These are phyloP conservation scores for Ophioceras dolichostomum DNA, from an alignment of 2,329 filamentous ascomycete species.

Conservation along the genomic window DNA sequence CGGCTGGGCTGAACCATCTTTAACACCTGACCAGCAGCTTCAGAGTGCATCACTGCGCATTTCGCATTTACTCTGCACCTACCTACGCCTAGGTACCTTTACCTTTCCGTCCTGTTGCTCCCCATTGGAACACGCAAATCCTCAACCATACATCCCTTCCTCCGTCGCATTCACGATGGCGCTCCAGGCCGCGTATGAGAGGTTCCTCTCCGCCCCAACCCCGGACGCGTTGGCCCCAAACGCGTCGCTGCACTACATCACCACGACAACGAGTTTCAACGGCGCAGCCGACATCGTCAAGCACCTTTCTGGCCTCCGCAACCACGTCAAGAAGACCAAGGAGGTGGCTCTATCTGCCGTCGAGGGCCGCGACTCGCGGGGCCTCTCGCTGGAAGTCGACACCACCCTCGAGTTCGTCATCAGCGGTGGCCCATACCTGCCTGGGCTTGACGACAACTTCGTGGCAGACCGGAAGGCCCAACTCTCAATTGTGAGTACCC, in stretches of 20 bases:
- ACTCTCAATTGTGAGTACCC: conserved; percentile 61
- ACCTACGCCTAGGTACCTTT: too few species aligned
- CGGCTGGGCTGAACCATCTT: too few species aligned
- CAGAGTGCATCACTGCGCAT: too few species aligned
- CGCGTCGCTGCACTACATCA: conserved; percentile 75
- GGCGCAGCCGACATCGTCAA: conserved; percentile 68
- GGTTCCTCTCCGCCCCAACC: conserved; percentile 58
- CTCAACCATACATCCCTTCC: not conserved
- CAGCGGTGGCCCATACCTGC: conserved; percentile 77
- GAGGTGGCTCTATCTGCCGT: conserved; percentile 65
- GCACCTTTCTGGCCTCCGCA: conserved; percentile 60
- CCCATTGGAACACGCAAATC: too few species aligned
- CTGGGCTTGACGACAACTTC: conserved; percentile 88
- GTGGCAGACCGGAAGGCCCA: conserved; percentile 68
- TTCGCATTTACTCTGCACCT: too few species aligned
- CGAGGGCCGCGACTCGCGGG: conserved; percentile 47
- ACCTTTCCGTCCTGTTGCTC: too few species aligned
- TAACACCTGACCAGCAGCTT: too few species aligned
- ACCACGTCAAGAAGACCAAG: conserved; percentile 71
- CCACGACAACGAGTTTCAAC: conserved; percentile 65
- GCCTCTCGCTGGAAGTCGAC: conserved; percentile 66
- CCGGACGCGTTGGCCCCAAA: conserved; percentile 49
- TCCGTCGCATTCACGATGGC: conserved; percentile 25
- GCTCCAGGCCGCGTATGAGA: conserved; percentile 48
- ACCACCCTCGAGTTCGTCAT: conserved; percentile 71